Conservation (phyloP, 129 eudicot species). For the Solidago caesia region DNA sequence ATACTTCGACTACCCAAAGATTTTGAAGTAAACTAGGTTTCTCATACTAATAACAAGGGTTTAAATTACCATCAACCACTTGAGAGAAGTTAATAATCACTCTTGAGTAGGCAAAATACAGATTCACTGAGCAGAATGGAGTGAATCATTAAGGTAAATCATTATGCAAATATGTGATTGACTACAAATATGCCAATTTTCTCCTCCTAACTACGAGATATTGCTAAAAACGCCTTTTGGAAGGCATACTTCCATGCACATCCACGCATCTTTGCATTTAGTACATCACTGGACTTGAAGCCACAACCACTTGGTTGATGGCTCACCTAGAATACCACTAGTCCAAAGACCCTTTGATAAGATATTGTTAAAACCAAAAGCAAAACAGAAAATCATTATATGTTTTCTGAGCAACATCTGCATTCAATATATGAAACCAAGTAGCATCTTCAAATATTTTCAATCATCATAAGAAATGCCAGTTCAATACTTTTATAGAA, state of each 20-base stretch:
- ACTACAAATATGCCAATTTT: neutral
- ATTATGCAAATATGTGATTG: neutral
- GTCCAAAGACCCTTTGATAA: no score
- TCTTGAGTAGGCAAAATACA: neutral
- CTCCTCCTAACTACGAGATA: neutral
- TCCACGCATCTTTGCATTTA: no score
- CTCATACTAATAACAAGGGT: neutral
- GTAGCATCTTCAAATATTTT: neutral
- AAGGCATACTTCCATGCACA: no score
- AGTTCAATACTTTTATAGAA: neutral
- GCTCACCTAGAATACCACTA: no score
- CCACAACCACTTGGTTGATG: no score
- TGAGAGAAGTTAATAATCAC: neutral
- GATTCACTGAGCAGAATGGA: neutral
- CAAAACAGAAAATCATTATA: neutral
- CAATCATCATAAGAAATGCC: constrained; percentile 10
- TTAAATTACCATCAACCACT: neutral
- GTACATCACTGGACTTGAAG: no score
- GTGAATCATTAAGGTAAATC: neutral
- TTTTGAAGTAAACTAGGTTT: neutral
- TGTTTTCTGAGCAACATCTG: no score
- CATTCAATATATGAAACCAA: neutral
- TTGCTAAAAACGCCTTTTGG: neutral
- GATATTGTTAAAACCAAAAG: neutral
- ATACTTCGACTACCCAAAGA: neutral